Evolutionary conservation across 257 asterid genomes (phyloP), one percentile per base, ranked within the genome.

Genomic region (Sherardia arvensis): DNA sequence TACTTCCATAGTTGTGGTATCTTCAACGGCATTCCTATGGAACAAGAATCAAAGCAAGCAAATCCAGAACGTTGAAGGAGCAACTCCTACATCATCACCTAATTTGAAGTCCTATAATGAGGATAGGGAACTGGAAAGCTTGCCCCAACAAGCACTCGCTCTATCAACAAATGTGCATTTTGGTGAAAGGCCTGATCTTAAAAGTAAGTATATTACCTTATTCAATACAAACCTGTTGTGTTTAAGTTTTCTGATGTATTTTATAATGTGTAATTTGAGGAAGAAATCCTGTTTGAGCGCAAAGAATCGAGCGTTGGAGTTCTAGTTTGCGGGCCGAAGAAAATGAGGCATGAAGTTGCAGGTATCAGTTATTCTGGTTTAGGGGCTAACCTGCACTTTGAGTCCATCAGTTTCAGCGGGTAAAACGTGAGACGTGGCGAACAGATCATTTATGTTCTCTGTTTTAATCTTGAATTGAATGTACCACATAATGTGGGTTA

Each of bases 331-430:
- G 96, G 98, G 38, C 98, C 96, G 7, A 83, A 83, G 86, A 74
- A 71, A 64, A 45, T 91, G 91, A 67, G 96, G 53, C 94, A 84
- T 25, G 95, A 91, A 33, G 95, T 86, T 11, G 96, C 98, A 1
- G 81, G 59, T 1, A 81, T 84, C 63, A 85, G 96, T 34, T 81
- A 95, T 8, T 88, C 96, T 21, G 84, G 88, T 15, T 77, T 80
- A 81, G 87, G 85, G 7, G 71, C 67, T 7, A 88, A 91, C 49
- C 85, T 91, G 43, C 88, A 91, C 72, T 91, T 91, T 58, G 96
- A 86, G 48, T 84, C 90, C 69, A 81, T 91, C 69, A 88, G 95
- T 73, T 91, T 91, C 78, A 84, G 83, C 64, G 88, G 95, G 95
- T 91, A 88, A 91, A 53, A 27, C 21, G 5, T 14, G 26, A 28